A percentile compares a stretch with the other conserved stretches of the same genome.
These are phyloP conservation scores for Reutealis trisperma DNA, from an alignment of 345 rosid species.

Conservation along the genomic window DNA sequence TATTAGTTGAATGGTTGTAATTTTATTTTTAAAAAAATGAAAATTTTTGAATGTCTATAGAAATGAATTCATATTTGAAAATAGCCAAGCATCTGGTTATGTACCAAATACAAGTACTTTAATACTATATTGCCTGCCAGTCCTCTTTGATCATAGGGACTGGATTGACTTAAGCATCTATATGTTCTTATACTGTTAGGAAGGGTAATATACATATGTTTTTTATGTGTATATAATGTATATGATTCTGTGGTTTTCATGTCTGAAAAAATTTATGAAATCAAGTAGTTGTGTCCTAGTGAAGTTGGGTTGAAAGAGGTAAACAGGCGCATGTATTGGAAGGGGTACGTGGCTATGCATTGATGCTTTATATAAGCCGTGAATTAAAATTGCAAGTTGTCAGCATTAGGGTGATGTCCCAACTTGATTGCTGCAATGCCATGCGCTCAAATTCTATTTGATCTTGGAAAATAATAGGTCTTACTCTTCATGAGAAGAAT, in stretches of 20 bases:
- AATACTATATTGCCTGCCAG: too few species aligned
- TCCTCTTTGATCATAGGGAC: background rate
- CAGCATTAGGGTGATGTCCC: background rate
- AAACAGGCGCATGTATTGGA: background rate
- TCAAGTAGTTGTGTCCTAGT: background rate
- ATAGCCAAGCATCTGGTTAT: too few species aligned
- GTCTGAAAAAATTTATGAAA: background rate
- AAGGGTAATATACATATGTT: too few species aligned
- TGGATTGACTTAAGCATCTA: background rate
- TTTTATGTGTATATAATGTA: too few species aligned
- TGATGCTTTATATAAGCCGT: background rate
- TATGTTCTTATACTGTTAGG: background rate
- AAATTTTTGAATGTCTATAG: too few species aligned
- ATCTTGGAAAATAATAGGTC: background rate
- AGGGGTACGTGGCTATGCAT: background rate
- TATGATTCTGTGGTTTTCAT: background rate
- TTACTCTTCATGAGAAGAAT: background rate
- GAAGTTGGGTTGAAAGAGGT: background rate
- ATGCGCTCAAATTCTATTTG: background rate
- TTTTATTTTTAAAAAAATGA: too few species aligned
- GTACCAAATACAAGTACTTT: too few species aligned
- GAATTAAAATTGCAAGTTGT: background rate
- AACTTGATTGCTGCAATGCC: background rate
- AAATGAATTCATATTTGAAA: too few species aligned
- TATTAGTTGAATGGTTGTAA: too few species aligned